phyloP scores from a whole-genome alignment of 352 stramenopile genomes.

The Globisporangium okanoganense region DNA sequence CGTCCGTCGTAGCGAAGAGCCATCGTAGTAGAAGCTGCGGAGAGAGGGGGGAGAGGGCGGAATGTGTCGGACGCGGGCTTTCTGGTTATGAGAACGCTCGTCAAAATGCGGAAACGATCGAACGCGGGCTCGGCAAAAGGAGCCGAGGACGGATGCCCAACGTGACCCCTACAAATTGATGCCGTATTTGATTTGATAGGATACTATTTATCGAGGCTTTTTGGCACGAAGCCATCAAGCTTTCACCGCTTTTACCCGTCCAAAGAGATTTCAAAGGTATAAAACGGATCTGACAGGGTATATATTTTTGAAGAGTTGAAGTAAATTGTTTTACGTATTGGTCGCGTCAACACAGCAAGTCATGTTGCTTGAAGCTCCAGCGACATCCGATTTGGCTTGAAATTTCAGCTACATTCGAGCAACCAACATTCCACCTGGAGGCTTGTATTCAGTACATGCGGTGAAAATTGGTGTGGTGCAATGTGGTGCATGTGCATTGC shows the following conservation, averaged over 20 bases:
- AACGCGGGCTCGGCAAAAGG: not conserved
- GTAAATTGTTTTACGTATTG: slow-evolving; percentile 3
- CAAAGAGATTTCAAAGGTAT: not conserved
- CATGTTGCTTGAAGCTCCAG: not conserved
- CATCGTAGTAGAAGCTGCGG: slow-evolving; percentile 24
- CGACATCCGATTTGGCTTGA: not conserved
- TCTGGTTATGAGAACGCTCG: slow-evolving; percentile 7
- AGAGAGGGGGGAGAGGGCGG: slow-evolving; percentile 9
- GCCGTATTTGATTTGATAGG: not conserved
- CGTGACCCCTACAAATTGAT: not conserved
- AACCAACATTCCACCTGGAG: not conserved
- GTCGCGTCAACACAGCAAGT: not conserved
- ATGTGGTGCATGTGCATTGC: too few relatives aligned
- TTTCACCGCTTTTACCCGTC: too few relatives aligned
- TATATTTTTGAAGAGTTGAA: not conserved
- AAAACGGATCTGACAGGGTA: not conserved
- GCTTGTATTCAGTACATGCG: not conserved
- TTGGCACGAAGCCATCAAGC: too few relatives aligned
- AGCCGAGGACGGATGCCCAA: not conserved
- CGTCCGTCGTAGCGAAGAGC: slow-evolving; percentile 68
- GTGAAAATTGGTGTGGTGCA: too few relatives aligned
- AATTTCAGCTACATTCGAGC: not conserved
- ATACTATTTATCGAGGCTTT: not conserved
- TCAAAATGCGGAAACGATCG: not conserved
- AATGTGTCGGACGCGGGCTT: slow-evolving; percentile 2